phyloP scores from a whole-genome alignment of 495 filamentous ascomycete genomes.

The Diplogelasinospora grovesii region DNA sequence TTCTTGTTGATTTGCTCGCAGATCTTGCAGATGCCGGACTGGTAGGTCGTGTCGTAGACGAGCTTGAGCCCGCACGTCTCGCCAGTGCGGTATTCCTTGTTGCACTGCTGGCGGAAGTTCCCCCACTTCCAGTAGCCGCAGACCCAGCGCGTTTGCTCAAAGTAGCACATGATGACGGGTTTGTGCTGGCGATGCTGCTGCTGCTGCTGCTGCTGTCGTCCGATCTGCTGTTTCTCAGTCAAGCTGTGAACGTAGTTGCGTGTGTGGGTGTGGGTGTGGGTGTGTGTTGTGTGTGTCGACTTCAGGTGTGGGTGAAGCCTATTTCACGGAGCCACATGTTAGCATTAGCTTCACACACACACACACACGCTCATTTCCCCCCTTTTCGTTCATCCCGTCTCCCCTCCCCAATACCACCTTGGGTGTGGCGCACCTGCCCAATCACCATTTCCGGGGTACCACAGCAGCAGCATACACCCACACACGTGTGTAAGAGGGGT shows the following conservation, averaged over 20 bases:
- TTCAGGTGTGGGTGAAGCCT: too few relatives aligned
- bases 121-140: slow-evolving; percentile 97
- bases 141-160: slow-evolving; percentile 52
- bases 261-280: background rate
- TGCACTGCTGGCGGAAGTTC: slow-evolving; percentile 89
- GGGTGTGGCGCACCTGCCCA: slow-evolving; percentile 3
- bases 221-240: too few relatives aligned
- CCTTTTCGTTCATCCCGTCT: background rate
- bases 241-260: too few relatives aligned
- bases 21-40: slow-evolving; percentile 61
- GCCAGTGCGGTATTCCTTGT: slow-evolving; percentile 92
- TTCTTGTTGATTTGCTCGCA: slow-evolving; percentile 94
- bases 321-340: too few relatives aligned
- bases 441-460: background rate
- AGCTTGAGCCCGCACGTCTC: slow-evolving; percentile 98
- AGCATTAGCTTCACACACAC: too few relatives aligned
- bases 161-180: slow-evolving; percentile 53
- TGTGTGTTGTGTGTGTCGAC: background rate
- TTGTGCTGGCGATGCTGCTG: background rate
- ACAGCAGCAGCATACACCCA: slow-evolving; percentile 7
- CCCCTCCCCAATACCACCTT: slow-evolving; percentile 1
- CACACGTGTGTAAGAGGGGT: too few relatives aligned
- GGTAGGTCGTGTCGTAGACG: slow-evolving; percentile 60
- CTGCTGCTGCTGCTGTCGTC: too few relatives aligned
- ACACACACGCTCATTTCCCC: too few relatives aligned